These are phyloP conservation scores for Sistotremastrum niveocremeum DNA, from an alignment of 768 basidiomycete species.

Conservation along the genomic window DNA sequence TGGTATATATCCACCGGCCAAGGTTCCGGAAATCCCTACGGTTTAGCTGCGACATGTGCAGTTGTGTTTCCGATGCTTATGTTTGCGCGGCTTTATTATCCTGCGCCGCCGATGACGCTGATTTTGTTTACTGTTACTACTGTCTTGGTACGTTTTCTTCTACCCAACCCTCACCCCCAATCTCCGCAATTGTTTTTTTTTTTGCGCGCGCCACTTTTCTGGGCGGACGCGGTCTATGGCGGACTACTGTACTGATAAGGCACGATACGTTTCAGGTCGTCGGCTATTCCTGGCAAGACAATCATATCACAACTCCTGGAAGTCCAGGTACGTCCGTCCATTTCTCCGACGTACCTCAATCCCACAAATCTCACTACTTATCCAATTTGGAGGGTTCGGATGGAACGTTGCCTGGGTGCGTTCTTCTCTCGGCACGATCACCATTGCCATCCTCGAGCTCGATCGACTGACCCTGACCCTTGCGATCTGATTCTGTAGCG, in stretches of 20 bases:
- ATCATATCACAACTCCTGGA: conserved; percentile 30
- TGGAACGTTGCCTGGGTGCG: conserved; percentile 60
- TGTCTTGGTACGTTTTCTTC: conserved; percentile 34
- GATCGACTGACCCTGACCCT: neutral
- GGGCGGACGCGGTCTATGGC: no score
- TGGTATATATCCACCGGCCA: conserved; percentile 66
- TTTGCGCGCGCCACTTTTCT: neutral
- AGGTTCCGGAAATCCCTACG: conserved; percentile 49
- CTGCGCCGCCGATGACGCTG: conserved; percentile 58
- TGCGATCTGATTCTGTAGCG: conserved; percentile 22
- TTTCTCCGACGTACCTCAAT: no score
- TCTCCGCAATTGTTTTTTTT: neutral
- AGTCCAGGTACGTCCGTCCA: conserved; percentile 23
- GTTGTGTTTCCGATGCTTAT: conserved; percentile 64
- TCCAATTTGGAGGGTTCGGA: conserved; percentile 39
- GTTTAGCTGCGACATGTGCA: conserved; percentile 52
- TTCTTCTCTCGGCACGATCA: neutral
- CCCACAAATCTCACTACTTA: no score
- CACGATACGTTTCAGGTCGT: conserved; percentile 34
- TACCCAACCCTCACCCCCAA: neutral
- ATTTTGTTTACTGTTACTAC: conserved; percentile 54
- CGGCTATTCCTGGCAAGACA: conserved; percentile 63
- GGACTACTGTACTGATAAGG: no score
- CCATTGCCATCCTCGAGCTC: neutral
- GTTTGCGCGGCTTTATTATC: conserved; percentile 60